A percentile compares a stretch with the other conserved stretches of the same genome.
Evolutionary conservation across 2,329 filamentous ascomycete species (phyloP).

Genomic region (Chrysoporthe puriensis): DNA sequence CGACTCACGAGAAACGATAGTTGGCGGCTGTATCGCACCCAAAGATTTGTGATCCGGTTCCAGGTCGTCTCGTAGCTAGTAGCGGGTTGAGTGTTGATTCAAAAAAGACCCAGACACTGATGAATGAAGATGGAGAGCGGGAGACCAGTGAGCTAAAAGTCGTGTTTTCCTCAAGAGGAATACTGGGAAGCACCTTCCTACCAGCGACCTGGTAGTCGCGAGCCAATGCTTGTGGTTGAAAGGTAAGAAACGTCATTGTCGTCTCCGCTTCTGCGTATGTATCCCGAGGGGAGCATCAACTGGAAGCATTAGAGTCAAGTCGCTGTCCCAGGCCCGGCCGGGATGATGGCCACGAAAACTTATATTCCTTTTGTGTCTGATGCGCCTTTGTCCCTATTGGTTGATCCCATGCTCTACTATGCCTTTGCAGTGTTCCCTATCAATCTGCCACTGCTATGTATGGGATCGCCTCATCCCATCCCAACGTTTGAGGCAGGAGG

Average conservation of each 20-base stretch:
- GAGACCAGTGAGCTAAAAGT: neutral
- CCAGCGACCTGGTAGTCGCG: neutral
- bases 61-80: neutral
- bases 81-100: neutral
- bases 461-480: neutral
- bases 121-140: neutral
- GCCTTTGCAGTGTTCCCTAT: neutral
- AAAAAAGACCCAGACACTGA: neutral
- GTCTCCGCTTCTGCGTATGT: neutral
- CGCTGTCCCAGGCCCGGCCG: neutral
- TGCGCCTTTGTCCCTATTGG: neutral
- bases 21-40: neutral
- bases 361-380: conserved; percentile 2
- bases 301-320: neutral
- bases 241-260: neutral
- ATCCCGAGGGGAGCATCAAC: neutral
- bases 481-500: neutral
- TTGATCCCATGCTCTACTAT: conserved; percentile 7
- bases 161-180: neutral
- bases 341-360: conserved; percentile 3
- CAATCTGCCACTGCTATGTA: conserved; percentile 2
- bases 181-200: neutral
- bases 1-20: neutral
- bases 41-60: neutral
- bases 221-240: neutral